Conservation (phyloP, 2,329 filamentous ascomycete genomes). For the Cordyceps pruinosa region DNA sequence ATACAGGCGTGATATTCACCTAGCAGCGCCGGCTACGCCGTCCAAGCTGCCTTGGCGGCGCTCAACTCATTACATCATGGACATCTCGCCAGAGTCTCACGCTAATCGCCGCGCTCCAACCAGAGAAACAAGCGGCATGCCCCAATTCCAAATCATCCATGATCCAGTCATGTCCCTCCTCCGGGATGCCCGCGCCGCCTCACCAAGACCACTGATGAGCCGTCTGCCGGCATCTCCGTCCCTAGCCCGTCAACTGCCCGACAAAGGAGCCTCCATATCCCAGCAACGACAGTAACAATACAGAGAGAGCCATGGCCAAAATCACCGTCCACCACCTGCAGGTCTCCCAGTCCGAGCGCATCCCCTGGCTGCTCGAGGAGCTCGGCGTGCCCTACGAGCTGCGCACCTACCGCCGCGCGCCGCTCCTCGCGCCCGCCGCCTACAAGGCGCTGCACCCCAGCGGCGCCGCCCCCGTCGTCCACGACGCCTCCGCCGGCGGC, state of each 20-base stretch:
- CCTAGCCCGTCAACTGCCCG: too few species aligned
- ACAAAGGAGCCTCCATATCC: too few species aligned
- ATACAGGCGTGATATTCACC: too few species aligned
- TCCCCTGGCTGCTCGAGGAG: slow-evolving; percentile 60
- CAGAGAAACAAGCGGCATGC: background rate
- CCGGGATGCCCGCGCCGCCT: too few species aligned
- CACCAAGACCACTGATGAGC: too few species aligned
- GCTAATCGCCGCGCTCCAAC: background rate
- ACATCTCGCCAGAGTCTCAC: background rate
- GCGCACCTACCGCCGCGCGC: slow-evolving; percentile 24
- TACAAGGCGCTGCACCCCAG: slow-evolving; percentile 40
- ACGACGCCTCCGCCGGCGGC: slow-evolving; percentile 43
- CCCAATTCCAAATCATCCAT: background rate
- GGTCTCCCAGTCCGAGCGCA: slow-evolving; percentile 55
- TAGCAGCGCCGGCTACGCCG: too few species aligned
- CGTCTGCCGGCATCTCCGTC: too few species aligned
- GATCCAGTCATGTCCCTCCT: background rate
- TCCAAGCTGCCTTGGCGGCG: too few species aligned
- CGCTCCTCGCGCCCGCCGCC: slow-evolving; percentile 27
- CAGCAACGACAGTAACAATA: background rate
- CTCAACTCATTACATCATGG: slow-evolving; percentile 9
- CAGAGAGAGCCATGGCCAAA: background rate
- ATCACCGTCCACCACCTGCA: slow-evolving; percentile 47
- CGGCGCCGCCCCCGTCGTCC: slow-evolving; percentile 53
- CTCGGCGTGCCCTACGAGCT: slow-evolving; percentile 36